A percentile compares a stretch with the other conserved stretches of the same genome.
phyloP scores from a whole-genome alignment of 2,329 filamentous ascomycete genomes.

The Penicillium digitatum region DNA sequence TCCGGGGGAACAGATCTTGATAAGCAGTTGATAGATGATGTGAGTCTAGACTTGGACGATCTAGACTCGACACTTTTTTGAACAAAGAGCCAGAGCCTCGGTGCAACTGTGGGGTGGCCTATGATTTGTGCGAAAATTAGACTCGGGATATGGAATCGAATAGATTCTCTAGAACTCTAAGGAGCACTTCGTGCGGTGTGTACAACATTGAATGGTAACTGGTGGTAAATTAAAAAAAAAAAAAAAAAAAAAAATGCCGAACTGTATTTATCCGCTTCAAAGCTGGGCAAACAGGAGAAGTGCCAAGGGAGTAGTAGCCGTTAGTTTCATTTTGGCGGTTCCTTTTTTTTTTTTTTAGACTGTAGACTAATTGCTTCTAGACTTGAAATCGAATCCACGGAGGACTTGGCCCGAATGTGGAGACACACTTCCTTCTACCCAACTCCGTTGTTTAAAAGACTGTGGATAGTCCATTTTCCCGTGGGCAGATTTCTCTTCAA shows the following conservation, averaged over 20 bases:
- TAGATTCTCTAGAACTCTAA: not conserved
- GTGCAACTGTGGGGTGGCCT: not conserved
- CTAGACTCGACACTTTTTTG: not conserved
- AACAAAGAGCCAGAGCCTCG: not conserved
- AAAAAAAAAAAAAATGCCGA: not conserved
- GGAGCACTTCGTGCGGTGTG: not conserved
- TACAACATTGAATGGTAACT: not conserved
- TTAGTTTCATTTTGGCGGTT: no score
- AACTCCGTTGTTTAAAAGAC: not conserved
- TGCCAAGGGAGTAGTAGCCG: not conserved
- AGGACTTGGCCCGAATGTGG: constrained; percentile 3
- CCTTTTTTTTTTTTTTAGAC: not conserved
- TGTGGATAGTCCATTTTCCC: not conserved
- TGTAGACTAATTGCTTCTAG: not conserved
- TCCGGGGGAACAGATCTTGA: not conserved
- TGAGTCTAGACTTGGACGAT: constrained; percentile 2
- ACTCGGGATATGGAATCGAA: not conserved
- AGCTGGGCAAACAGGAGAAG: not conserved
- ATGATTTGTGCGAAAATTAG: constrained; percentile 15
- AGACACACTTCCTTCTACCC: constrained; percentile 1
- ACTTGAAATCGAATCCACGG: constrained; percentile 1
- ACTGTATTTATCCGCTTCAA: constrained; percentile 6
- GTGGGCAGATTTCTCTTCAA: not conserved
- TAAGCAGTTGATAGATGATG: not conserved
- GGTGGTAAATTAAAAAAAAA: not conserved